These are phyloP conservation scores for Sphaerobolus stellatus DNA, from an alignment of 1,284 basidiomycete genomes.

Conservation along the genomic window DNA sequence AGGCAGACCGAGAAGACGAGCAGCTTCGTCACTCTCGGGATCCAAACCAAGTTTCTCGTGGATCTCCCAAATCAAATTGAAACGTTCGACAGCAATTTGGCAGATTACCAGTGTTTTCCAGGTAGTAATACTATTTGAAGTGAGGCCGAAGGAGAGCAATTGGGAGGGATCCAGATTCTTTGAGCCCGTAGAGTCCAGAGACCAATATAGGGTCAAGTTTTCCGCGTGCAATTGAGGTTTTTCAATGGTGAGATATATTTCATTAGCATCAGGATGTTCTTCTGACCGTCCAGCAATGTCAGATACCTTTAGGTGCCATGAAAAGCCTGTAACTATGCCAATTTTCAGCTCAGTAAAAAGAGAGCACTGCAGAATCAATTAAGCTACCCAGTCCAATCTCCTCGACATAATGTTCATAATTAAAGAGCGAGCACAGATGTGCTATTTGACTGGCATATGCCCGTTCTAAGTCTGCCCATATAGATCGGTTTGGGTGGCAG, in stretches of 20 bases:
- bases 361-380: too few species aligned
- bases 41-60: too few species aligned
- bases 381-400: not conserved
- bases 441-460: not conserved
- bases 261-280: not conserved
- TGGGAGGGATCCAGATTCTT: too few species aligned
- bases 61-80: not conserved
- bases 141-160: too few species aligned
- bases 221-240: not conserved
- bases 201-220: not conserved
- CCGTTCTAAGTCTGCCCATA: not conserved
- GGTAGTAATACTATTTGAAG: too few species aligned
- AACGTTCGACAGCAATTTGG: not conserved
- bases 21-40: too few species aligned
- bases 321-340: not conserved
- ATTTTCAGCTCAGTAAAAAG: not conserved
- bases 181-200: not conserved
- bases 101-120: too few species aligned
- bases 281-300: too few species aligned
- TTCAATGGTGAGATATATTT: not conserved
- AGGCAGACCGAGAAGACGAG: too few species aligned
- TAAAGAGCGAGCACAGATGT: not conserved
- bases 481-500: not conserved
- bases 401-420: not conserved
- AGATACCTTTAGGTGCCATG: not conserved